Conservation (phyloP, 2,329 filamentous ascomycete species). For the Beauveria pseudobassiana region DNA sequence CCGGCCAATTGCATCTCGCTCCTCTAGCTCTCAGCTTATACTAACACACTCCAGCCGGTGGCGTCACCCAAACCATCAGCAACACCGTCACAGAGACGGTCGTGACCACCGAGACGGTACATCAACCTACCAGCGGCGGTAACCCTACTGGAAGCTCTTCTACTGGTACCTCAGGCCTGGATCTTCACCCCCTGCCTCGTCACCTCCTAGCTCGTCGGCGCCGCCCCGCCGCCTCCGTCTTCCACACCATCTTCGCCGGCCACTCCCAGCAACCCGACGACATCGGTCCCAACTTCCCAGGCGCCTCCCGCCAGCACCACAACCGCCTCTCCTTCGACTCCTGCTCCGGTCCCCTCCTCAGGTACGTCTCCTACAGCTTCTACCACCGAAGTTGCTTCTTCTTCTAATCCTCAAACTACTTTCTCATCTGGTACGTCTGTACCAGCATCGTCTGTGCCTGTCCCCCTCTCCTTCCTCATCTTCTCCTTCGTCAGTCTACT, state of each 20-base stretch:
- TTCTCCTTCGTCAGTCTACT: constrained; percentile 18
- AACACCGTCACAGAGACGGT: background rate
- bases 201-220: background rate
- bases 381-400: constrained; percentile 18
- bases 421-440: constrained; percentile 24
- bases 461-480: constrained; percentile 19
- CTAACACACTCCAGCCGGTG: background rate
- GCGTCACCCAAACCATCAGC: background rate
- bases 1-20: background rate
- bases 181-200: background rate
- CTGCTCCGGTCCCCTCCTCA: constrained; percentile 16
- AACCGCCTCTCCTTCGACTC: constrained; percentile 11
- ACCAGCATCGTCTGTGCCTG: constrained; percentile 18
- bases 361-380: constrained; percentile 24
- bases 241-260: background rate
- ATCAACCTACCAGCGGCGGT: background rate
- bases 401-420: constrained; percentile 15
- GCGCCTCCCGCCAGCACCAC: constrained; percentile 7
- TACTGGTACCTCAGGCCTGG: background rate
- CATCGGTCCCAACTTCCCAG: background rate
- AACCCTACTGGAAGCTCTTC: background rate
- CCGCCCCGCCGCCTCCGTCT: background rate
- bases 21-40: background rate
- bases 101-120: constrained; percentile 2
- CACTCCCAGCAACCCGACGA: background rate